Conservation (phyloP, 257 asterid species). For the Plantago elongata region DNA sequence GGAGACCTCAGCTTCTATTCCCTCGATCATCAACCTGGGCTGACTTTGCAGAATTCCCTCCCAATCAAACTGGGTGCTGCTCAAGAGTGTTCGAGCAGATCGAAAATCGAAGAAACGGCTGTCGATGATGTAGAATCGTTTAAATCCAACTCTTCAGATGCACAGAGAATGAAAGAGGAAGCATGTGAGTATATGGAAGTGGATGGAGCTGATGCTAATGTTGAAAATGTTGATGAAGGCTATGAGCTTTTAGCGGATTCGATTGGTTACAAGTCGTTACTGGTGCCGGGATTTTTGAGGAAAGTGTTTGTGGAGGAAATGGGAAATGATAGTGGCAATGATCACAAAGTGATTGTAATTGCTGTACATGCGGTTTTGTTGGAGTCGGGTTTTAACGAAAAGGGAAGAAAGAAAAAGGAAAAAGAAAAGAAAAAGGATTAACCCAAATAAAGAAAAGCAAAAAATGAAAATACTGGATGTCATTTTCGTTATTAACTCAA, state of each 20-base stretch:
- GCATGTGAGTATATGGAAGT: too few relatives aligned
- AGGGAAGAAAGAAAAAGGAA: too few relatives aligned
- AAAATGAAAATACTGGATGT: too few relatives aligned
- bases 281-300: conserved; percentile 78
- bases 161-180: too few relatives aligned
- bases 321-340: conserved; percentile 40
- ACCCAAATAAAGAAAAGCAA: too few relatives aligned
- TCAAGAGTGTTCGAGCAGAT: neutral
- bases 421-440: too few relatives aligned
- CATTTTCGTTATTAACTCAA: too few relatives aligned
- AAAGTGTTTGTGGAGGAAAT: conserved; percentile 64
- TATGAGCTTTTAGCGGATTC: conserved; percentile 10
- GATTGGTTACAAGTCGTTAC: conserved; percentile 38
- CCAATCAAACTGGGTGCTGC: neutral
- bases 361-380: conserved; percentile 79
- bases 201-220: conserved; percentile 16
- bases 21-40: conserved; percentile 18
- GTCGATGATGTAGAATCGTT: neutral
- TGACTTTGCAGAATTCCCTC: conserved; percentile 5
- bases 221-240: conserved; percentile 5
- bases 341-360: conserved; percentile 51
- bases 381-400: conserved; percentile 81
- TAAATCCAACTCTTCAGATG: too few relatives aligned
- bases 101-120: conserved; percentile 2
- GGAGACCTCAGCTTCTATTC: conserved; percentile 71